Conservation (phyloP, 805 yeast species). For the Zygotorulaspora sp. region DNA sequence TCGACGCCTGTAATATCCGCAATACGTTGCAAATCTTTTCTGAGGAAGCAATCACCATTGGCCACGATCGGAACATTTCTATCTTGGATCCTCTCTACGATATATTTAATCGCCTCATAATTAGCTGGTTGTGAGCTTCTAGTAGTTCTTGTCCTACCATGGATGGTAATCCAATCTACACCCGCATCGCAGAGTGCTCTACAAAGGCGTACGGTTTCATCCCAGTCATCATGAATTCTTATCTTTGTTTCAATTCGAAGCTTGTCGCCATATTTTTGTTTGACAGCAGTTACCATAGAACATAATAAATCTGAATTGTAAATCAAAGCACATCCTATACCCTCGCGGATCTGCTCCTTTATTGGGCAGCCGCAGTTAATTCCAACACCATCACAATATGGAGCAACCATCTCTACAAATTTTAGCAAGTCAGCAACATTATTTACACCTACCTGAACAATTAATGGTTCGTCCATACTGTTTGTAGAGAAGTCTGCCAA, state of each 20-base stretch:
- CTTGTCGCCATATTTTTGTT: slow-evolving; percentile 61
- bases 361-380: slow-evolving; percentile 98
- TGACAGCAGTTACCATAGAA: slow-evolving; percentile 79
- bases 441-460: slow-evolving; percentile 88
- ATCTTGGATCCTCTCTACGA: slow-evolving; percentile 41
- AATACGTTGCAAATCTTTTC: slow-evolving; percentile 61
- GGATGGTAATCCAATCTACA: slow-evolving; percentile 90
- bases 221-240: slow-evolving; percentile 72
- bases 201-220: slow-evolving; percentile 71
- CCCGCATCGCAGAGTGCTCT: slow-evolving; percentile 76
- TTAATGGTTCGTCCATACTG: slow-evolving; percentile 58
- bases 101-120: slow-evolving; percentile 68
- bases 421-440: slow-evolving; percentile 75
- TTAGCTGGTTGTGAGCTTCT: slow-evolving; percentile 81
- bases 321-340: slow-evolving; percentile 96
- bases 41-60: slow-evolving; percentile 86
- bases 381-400: slow-evolving; percentile 90
- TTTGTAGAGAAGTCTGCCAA: slow-evolving; percentile 82
- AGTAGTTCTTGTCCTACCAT: slow-evolving; percentile 83
- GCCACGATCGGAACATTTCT: slow-evolving; percentile 86
- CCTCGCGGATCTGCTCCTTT: slow-evolving; percentile 89
- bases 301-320: slow-evolving; percentile 74
- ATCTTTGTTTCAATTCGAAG: slow-evolving; percentile 90
- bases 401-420: slow-evolving; percentile 84
- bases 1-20: slow-evolving; percentile 67